A percentile compares a stretch with the other conserved stretches of the same genome.
Evolutionary conservation across 306 rosid genomes (phyloP).

Genomic region (Cicer chorassanicum): DNA sequence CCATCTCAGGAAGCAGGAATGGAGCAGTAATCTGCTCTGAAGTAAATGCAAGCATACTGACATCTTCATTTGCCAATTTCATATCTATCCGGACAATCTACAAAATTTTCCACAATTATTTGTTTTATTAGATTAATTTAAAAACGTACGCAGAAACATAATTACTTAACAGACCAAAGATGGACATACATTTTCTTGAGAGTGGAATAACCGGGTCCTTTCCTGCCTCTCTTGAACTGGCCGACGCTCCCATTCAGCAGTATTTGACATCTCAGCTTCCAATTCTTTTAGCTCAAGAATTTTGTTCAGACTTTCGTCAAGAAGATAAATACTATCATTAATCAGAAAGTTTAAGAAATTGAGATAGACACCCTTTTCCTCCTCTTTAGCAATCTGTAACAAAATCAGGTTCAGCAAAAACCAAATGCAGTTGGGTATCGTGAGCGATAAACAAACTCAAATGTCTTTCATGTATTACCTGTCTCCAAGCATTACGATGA

Average conservation of each 20-base stretch:
- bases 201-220: conserved; percentile 90
- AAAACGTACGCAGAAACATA: conserved; percentile 35
- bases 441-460: conserved; percentile 2
- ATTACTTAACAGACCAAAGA: conserved; percentile 25
- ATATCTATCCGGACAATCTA: conserved; percentile 94
- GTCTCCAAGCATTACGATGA: conserved; percentile 98
- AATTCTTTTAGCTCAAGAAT: conserved; percentile 95
- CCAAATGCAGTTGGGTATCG: conserved; percentile 25
- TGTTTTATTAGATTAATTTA: conserved; percentile 43
- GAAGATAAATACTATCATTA: conserved; percentile 97
- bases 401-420: conserved; percentile 33
- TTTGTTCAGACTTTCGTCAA: conserved; percentile 96
- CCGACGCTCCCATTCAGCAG: conserved; percentile 86
- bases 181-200: conserved; percentile 91
- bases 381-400: conserved; percentile 95
- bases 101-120: conserved; percentile 40
- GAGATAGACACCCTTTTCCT: conserved; percentile 96
- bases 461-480: conserved; percentile 55
- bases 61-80: conserved; percentile 99
- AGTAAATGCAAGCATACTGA: conserved; percentile 89
- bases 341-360: conserved; percentile 95
- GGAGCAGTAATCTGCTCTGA: conserved; percentile 95
- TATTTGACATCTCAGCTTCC: conserved; percentile 98
- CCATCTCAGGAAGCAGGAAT: conserved; percentile 99
- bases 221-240: conserved; percentile 98